phyloP scores from a whole-genome alignment of 257 asterid species.

The Solanum sparsipilum region DNA sequence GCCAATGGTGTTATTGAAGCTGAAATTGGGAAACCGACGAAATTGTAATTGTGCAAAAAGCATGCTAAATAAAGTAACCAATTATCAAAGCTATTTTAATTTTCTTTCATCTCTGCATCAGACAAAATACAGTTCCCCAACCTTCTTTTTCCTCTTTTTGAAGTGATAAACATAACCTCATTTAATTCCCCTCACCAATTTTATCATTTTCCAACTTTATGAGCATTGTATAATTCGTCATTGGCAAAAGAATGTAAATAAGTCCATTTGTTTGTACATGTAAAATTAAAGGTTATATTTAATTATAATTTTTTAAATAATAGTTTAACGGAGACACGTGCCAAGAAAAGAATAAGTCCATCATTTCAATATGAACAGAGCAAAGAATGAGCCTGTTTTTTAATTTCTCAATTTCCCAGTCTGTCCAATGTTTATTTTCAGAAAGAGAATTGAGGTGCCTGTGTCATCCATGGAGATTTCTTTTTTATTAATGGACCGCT shows the following conservation, averaged over 20 bases:
- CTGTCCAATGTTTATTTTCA: constrained; percentile 21
- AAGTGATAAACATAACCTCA: not conserved
- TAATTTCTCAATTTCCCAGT: not conserved
- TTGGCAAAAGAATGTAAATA: not conserved
- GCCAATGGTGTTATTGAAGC: not conserved
- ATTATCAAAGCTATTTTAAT: not conserved
- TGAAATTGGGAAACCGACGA: not conserved
- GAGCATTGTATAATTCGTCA: not conserved
- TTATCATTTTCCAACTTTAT: not conserved
- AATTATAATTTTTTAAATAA: too few species aligned
- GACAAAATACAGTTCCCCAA: not conserved
- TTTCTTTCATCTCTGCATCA: not conserved
- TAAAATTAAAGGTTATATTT: too few species aligned
- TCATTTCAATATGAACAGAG: constrained; percentile 18
- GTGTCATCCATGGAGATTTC: constrained; percentile 6
- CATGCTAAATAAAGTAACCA: not conserved
- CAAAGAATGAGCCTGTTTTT: not conserved
- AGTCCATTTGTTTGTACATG: not conserved
- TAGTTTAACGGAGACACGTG: constrained; percentile 26
- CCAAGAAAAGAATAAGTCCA: constrained; percentile 11
- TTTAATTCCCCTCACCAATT: not conserved
- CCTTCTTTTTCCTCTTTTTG: not conserved
- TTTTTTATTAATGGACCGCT: constrained; percentile 27
- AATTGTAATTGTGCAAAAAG: not conserved
- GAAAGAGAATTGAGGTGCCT: constrained; percentile 38